Conservation (phyloP, 352 stramenopile genomes). For the Globisporangium iwayamae region DNA sequence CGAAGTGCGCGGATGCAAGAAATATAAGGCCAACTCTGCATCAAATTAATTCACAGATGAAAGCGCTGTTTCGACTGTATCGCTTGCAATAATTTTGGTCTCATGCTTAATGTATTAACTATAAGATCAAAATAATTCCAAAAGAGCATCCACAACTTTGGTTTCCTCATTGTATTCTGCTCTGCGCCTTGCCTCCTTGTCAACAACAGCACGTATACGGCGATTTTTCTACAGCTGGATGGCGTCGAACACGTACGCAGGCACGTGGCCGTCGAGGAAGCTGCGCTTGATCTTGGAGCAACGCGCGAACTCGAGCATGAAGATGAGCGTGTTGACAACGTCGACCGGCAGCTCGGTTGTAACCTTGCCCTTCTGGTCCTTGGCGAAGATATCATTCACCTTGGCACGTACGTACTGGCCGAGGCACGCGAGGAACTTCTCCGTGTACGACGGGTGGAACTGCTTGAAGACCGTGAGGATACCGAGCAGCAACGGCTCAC, state of each 20-base stretch:
- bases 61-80: too few species aligned
- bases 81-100: not conserved
- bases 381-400: slow-evolving; percentile 77
- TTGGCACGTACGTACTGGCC: slow-evolving; percentile 91
- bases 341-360: slow-evolving; percentile 64
- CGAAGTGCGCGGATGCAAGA: not conserved
- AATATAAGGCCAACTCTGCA: not conserved
- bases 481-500: slow-evolving; percentile 87
- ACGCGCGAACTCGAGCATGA: slow-evolving; percentile 87
- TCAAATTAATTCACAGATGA: not conserved
- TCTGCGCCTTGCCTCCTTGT: too few species aligned
- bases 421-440: slow-evolving; percentile 91
- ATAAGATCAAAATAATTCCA: not conserved
- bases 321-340: slow-evolving; percentile 86
- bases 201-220: not conserved
- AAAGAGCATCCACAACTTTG: not conserved
- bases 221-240: slow-evolving; percentile 51
- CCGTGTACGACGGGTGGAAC: slow-evolving; percentile 93
- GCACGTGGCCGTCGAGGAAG: slow-evolving; percentile 79
- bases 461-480: slow-evolving; percentile 93
- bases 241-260: slow-evolving; percentile 88
- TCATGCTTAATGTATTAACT: not conserved
- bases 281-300: slow-evolving; percentile 81
- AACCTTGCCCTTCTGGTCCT: slow-evolving; percentile 51
- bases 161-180: not conserved